These are phyloP conservation scores for Cystobasidium tubakii DNA, from an alignment of 768 basidiomycete species.

Conservation along the genomic window DNA sequence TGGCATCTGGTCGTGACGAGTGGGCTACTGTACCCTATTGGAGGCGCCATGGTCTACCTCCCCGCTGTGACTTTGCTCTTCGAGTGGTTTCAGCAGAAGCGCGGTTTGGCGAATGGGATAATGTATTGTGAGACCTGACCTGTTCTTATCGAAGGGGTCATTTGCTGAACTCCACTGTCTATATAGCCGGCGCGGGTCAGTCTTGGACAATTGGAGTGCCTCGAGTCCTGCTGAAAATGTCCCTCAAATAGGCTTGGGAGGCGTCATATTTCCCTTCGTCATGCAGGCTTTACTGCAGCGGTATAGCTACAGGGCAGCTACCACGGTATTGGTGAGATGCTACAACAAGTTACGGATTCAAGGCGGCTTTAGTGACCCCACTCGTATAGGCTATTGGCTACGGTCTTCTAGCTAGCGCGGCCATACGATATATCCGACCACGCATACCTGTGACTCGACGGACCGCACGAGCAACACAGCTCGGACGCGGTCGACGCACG, in stretches of 20 bases:
- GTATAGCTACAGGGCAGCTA: slow-evolving; percentile 2
- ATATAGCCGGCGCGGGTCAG: no score
- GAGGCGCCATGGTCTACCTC: neutral
- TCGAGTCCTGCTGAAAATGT: no score
- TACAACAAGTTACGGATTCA: neutral
- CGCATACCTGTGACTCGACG: no score
- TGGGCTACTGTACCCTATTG: slow-evolving; percentile 2
- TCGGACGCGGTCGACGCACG: neutral
- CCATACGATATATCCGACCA: no score
- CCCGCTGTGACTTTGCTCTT: neutral
- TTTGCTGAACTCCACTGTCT: no score
- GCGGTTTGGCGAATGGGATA: slow-evolving; percentile 5
- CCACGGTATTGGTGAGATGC: neutral
- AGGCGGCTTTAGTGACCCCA: neutral
- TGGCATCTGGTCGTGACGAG: neutral
- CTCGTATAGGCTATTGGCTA: no score
- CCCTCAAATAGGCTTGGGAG: no score
- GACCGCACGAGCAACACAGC: no score
- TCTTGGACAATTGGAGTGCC: no score
- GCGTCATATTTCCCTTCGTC: neutral
- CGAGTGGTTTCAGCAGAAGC: slow-evolving; percentile 2
- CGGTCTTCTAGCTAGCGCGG: no score
- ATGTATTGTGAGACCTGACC: no score
- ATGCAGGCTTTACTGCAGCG: neutral
- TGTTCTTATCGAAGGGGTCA: no score